phyloP scores from a whole-genome alignment of 2,329 filamentous ascomycete species.

The Talaromyces sp. region DNA sequence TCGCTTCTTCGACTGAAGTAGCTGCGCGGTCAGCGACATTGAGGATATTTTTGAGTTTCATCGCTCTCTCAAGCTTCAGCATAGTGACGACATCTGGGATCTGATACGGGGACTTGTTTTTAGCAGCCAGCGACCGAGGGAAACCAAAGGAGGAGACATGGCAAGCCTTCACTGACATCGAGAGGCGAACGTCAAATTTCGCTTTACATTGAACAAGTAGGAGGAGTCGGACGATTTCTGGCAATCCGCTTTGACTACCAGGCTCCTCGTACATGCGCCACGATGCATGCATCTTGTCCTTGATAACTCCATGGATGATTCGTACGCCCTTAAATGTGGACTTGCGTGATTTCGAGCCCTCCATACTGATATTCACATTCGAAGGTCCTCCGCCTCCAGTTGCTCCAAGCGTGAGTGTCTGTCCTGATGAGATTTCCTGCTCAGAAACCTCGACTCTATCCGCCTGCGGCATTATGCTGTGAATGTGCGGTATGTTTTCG shows the following conservation, averaged over 20 bases:
- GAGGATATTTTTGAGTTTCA: conserved; percentile 1
- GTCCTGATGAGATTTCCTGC: conserved; percentile 11
- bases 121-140: conserved; percentile 6
- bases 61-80: conserved; percentile 5
- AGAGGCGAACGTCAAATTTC: neutral
- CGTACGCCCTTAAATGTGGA: conserved; percentile 12
- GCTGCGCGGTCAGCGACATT: conserved; percentile 1
- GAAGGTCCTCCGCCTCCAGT: conserved; percentile 1
- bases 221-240: conserved; percentile 9
- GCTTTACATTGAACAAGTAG: conserved; percentile 1
- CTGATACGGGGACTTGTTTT: neutral
- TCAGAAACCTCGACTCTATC: conserved; percentile 11
- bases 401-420: conserved; percentile 5
- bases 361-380: conserved; percentile 10
- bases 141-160: conserved; percentile 1
- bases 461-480: conserved; percentile 11
- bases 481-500: neutral
- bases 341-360: conserved; percentile 12
- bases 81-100: neutral
- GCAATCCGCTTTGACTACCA: conserved; percentile 11
- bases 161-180: neutral
- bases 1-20: neutral
- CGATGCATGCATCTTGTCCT: conserved; percentile 11
- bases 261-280: conserved; percentile 13
- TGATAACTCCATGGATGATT: conserved; percentile 11